Base-by-base conservation (phyloP, 2,329 filamentous ascomycete genomes). In the Cladosporium oxysporum region DNA sequence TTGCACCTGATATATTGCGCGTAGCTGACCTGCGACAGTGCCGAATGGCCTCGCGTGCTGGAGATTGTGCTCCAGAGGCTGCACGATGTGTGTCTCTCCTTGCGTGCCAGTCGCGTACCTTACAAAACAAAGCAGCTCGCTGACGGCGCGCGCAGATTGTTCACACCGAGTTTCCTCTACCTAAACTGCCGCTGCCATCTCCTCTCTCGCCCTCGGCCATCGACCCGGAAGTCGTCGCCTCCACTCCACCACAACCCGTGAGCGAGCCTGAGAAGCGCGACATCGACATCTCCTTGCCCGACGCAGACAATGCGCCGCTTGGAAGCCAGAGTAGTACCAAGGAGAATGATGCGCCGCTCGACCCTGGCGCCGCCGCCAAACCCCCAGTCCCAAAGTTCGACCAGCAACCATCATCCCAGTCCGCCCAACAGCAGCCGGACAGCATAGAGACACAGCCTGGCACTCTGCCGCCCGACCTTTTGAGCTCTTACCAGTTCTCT, bases 141-240 rank as follows among this genome's bases (percentile, higher is more conserved):
- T 63, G 50, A 63, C 50, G 23, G n/a, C 50, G 26, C 35, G 26
- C 26, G 8, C 67, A 96, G 91, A 94, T 93, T 71, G 86, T 91
- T 49, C 85, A 87, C 77, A 84, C 88, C 75, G 88, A 90, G 62
- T 97, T 96, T 72, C 88, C 91, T 50, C 89, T 90, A 71, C 91
- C 91, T 12, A 83, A 81, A 62, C 79, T 87, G 62, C 83, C 80
- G 52, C 77, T 79, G 67, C 73, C 80, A 71, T 74, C 80, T 64
- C 75, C 80, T 66, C 78, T 75, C 68, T 80, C 77, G 66, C 76
- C 76, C 66, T 81, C 79, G 12, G 18, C 26, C 52, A 70, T 74
- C 63, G 74, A 77, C 57, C 72, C 75, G 5, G 72, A 76, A 64
- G 70, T 76, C 21, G 71, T 76, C 37, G 72, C 71, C 55, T 72